phyloP scores from a whole-genome alignment of 2,329 filamentous ascomycete species.

The Neonectria faginata region DNA sequence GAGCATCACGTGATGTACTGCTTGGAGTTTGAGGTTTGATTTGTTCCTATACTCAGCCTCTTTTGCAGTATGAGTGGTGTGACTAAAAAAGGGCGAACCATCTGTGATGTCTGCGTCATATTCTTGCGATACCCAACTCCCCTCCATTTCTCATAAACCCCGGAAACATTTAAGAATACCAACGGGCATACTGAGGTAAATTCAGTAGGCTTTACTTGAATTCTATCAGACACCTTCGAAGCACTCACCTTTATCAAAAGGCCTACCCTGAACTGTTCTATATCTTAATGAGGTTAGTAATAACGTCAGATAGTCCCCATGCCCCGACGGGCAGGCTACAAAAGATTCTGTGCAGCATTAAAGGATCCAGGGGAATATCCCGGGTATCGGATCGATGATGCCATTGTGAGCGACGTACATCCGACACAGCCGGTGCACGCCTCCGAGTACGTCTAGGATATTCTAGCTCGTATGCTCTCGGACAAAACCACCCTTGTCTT shows the following conservation, averaged over 20 bases:
- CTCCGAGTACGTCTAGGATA: background rate
- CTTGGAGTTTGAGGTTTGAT: background rate
- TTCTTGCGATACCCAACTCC: too few species aligned
- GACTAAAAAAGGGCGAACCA: too few species aligned
- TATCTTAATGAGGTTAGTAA: background rate
- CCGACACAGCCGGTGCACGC: background rate
- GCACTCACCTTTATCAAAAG: background rate
- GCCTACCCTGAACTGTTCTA: background rate
- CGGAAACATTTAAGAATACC: too few species aligned
- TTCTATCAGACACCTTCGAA: background rate
- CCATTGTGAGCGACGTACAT: background rate
- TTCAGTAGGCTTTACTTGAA: background rate
- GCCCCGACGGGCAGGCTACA: too few species aligned
- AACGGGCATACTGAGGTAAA: background rate
- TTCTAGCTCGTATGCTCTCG: background rate
- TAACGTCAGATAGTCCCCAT: too few species aligned
- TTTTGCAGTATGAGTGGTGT: too few species aligned
- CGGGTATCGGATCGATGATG: background rate
- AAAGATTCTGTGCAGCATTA: too few species aligned
- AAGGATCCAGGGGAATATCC: background rate
- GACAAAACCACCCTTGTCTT: background rate
- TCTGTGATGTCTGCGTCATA: too few species aligned
- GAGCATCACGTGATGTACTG: background rate
- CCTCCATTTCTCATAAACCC: too few species aligned
- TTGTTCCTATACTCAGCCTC: too few species aligned